phyloP scores from a whole-genome alignment of 73 alveolate genomes.

The Tetrahymena thermophila region DNA sequence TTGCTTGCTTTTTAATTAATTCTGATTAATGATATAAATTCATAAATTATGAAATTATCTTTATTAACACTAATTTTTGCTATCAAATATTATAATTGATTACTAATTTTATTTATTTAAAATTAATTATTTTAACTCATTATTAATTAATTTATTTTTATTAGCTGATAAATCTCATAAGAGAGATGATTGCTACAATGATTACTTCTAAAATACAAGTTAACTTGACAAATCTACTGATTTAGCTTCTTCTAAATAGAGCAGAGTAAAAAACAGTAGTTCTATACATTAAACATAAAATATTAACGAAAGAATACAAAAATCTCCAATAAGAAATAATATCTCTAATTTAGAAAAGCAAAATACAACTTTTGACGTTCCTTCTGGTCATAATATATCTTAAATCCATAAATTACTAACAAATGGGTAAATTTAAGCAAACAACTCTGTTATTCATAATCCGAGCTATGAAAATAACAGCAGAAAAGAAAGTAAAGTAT shows the following conservation, averaged over 20 bases:
- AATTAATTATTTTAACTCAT: not conserved
- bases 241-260: not conserved
- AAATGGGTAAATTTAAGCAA: not conserved
- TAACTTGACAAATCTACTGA: not conserved
- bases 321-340: not conserved
- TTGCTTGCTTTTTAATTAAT: too few species aligned
- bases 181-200: not conserved
- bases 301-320: not conserved
- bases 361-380: not conserved
- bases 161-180: not conserved
- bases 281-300: not conserved
- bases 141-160: too few species aligned
- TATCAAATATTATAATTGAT: too few species aligned
- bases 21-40: too few species aligned
- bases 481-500: not conserved
- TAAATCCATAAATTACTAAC: not conserved
- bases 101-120: too few species aligned
- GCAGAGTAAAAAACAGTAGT: not conserved
- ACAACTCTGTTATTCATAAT: not conserved
- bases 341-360: not conserved
- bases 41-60: too few species aligned
- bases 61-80: too few species aligned
- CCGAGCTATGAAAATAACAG: not conserved
- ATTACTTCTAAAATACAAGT: not conserved
- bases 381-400: not conserved